Percentiles rank a stretch among this genome's conserved stretches.
phyloP scores from a whole-genome alignment of 495 filamentous ascomycete genomes.

The Penicillium bovifimosum region DNA sequence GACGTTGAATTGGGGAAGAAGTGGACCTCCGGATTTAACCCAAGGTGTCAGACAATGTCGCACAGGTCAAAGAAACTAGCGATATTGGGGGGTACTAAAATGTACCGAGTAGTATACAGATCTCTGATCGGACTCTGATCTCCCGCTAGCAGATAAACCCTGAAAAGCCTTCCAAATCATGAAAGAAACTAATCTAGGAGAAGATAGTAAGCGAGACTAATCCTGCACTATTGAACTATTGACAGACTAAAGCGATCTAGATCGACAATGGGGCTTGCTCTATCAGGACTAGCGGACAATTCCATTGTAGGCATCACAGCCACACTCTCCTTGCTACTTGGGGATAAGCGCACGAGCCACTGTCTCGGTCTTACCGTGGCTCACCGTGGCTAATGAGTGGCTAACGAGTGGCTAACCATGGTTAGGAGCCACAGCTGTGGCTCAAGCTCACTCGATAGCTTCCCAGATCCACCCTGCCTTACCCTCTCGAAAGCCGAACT shows the following conservation, averaged over 20 bases:
- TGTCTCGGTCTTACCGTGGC: conserved; percentile 24
- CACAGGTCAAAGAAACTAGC: conserved; percentile 12
- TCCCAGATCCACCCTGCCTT: conserved; percentile 15
- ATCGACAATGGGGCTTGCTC: conserved; percentile 4
- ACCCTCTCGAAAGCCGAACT: conserved; percentile 19
- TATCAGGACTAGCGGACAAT: conserved; percentile 5
- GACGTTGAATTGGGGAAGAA: neutral
- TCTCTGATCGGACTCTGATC: conserved; percentile 1
- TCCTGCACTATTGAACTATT: conserved; percentile 18
- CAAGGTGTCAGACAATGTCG: conserved; percentile 11
- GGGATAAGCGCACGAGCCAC: conserved; percentile 21
- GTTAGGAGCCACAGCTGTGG: conserved; percentile 20
- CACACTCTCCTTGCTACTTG: conserved; percentile 19
- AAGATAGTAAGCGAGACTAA: conserved; percentile 8
- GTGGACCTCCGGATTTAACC: neutral
- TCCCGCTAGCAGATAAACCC: neutral
- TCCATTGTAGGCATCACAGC: conserved; percentile 15
- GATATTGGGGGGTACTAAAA: neutral
- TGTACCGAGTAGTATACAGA: neutral
- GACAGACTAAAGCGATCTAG: conserved; percentile 11
- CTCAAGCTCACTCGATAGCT: conserved; percentile 25
- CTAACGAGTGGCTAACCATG: conserved; percentile 15
- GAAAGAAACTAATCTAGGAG: neutral
- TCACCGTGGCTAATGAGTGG: conserved; percentile 13
- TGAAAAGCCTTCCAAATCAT: conserved; percentile 18